Percentiles rank a stretch among this genome's conserved stretches.
Conservation (phyloP, 768 basidiomycete species). For the Macrolepiota dolichaula region DNA sequence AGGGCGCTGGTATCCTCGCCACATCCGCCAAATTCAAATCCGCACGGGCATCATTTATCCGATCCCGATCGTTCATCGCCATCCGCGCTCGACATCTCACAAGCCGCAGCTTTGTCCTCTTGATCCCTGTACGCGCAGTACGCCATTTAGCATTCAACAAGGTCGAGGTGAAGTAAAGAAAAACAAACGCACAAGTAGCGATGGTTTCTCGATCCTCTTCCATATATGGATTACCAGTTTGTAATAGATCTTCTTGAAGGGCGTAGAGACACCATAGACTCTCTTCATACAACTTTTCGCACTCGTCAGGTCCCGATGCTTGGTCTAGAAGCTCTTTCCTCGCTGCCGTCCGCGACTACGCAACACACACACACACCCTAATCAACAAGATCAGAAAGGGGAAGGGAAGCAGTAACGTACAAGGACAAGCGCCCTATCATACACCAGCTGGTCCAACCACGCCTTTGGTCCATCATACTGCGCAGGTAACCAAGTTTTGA, state of each 20-base stretch:
- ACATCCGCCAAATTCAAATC: conserved; percentile 80
- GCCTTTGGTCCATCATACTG: conserved; percentile 80
- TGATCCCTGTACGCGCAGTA: conserved; percentile 59
- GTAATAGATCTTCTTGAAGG: conserved; percentile 83
- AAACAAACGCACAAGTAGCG: conserved; percentile 55
- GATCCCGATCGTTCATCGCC: conserved; percentile 71
- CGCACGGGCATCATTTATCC: conserved; percentile 70
- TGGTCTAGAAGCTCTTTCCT: conserved; percentile 86
- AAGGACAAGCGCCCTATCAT: conserved; percentile 84
- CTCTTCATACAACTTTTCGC: conserved; percentile 93
- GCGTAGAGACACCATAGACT: conserved; percentile 93
- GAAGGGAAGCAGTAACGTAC: conserved; percentile 42
- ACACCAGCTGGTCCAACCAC: conserved; percentile 88
- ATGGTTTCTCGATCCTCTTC: conserved; percentile 82
- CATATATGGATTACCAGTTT: conserved; percentile 79
- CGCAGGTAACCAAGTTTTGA: conserved; percentile 84
- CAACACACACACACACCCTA: not conserved
- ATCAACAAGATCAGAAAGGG: not conserved
- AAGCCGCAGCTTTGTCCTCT: conserved; percentile 80
- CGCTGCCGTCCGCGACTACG: conserved; percentile 88
- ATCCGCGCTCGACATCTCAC: conserved; percentile 73
- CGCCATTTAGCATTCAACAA: conserved; percentile 1
- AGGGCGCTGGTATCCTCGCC: conserved; percentile 66
- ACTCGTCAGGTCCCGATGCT: conserved; percentile 71
- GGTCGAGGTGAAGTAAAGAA: not conserved